Conservation (phyloP, 495 filamentous ascomycete species). For the Talaromyces stipitatus region DNA sequence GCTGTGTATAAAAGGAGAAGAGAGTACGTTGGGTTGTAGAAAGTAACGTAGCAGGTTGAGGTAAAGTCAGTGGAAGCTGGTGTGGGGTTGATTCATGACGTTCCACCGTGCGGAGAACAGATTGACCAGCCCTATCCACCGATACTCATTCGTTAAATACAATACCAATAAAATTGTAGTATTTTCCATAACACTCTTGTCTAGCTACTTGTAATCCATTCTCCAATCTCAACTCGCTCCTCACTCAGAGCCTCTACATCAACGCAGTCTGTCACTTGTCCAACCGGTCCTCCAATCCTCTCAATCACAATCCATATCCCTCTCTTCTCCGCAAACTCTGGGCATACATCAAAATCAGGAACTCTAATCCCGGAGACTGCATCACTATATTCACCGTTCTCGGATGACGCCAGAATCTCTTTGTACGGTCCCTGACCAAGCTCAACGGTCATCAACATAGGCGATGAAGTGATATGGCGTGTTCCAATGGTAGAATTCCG, state of each 20-base stretch:
- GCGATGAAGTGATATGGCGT: constrained; percentile 37
- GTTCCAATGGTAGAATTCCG: constrained; percentile 27
- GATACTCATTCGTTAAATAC: no score
- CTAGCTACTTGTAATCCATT: constrained; percentile 28
- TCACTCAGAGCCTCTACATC: constrained; percentile 66
- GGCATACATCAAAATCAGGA: constrained; percentile 62
- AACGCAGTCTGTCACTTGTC: constrained; percentile 46
- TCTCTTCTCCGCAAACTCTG: constrained; percentile 35
- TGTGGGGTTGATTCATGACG: constrained; percentile 9
- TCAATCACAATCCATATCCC: constrained; percentile 76
- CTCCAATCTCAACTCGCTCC: constrained; percentile 52
- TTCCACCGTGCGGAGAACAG: no score
- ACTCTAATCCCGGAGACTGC: constrained; percentile 60
- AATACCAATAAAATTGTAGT: not conserved
- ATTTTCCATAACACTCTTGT: not conserved
- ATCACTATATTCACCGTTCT: constrained; percentile 61
- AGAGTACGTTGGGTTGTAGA: not conserved
- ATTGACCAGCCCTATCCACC: no score
- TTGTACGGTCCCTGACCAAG: constrained; percentile 61
- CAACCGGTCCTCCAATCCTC: constrained; percentile 49
- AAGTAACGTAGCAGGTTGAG: not conserved
- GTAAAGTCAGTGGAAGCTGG: constrained; percentile 13
- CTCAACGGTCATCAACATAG: constrained; percentile 59
- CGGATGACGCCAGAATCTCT: constrained; percentile 48
- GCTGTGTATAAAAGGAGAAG: no score